phyloP scores from a whole-genome alignment of 768 basidiomycete genomes.

The Lepiota brunneoincarnata region DNA sequence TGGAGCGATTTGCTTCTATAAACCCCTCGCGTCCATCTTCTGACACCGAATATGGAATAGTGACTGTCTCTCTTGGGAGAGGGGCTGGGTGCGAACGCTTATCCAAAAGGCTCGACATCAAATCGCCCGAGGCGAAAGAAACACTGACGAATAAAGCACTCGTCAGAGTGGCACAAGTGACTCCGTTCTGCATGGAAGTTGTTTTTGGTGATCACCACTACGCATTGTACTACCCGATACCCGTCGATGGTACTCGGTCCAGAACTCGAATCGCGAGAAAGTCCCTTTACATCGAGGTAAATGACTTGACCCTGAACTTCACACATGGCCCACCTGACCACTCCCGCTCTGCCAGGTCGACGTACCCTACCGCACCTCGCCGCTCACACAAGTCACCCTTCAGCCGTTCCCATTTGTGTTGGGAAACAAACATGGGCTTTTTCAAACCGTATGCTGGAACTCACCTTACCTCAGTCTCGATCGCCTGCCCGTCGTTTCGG shows the following conservation, averaged over 20 bases:
- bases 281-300: conserved; percentile 48
- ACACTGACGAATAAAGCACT: conserved; percentile 20
- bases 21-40: not conserved
- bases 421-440: conserved; percentile 6
- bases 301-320: conserved; percentile 18
- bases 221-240: conserved; percentile 38
- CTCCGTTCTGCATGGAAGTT: conserved; percentile 30
- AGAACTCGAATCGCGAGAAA: conserved; percentile 52
- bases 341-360: conserved; percentile 22
- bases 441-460: conserved; percentile 21
- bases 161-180: conserved; percentile 23
- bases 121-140: conserved; percentile 15
- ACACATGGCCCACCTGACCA: conserved; percentile 17
- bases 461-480: conserved; percentile 33
- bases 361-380: conserved; percentile 19
- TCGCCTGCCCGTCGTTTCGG: conserved; percentile 19
- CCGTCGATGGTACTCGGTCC: conserved; percentile 31
- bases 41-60: not conserved
- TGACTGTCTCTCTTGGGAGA: not conserved
- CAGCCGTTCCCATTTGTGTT: conserved; percentile 28
- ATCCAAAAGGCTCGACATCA: conserved; percentile 15
- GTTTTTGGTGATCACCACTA: conserved; percentile 21
- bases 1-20: not conserved
- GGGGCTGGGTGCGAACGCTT: not conserved
- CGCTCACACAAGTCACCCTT: conserved; percentile 14